Base-by-base conservation (phyloP, 257 asterid genomes). In the Salvia splendens region DNA sequence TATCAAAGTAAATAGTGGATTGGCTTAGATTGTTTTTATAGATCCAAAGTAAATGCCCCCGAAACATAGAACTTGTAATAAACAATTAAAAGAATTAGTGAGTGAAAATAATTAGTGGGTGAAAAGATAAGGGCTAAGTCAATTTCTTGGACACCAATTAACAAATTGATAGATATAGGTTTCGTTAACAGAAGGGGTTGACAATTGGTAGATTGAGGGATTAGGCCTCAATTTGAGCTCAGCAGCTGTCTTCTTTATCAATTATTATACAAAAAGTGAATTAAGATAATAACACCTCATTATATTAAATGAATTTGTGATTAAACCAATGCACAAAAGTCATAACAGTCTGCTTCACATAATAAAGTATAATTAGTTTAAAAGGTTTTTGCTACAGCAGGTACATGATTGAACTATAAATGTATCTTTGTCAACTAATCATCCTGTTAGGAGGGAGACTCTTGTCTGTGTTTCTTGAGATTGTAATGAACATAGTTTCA, bases 131-230 rank as follows among this genome's bases (percentile, higher is more conserved):
- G 78, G 76, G 67, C 67, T 50, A 78, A 82, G 88, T 84, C 82
- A 82, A 77, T 80, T 71, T 79, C 68, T 80, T 77, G 90, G 85
- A 80, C 80, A 75, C 79, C 73, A 69, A 70, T 75, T 33, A 67
- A 24, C 30, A 24, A 24, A 24, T 24, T 24, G 30, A 24, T 24
- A 67, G 69, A 65, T 61, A 62, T 56, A 67, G 75, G 73, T 33
- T 87, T 85, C 77, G 91, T 87, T 84, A 72, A 75, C 33, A 42
- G 49, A 36, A 70, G 65, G 85, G 81, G 91, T 84, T 87, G 91
- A 87, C 95, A 73, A 80, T 67, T 66, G 30, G 46, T 55, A 46
- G 53, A 71, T 60, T 61, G 72, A 52, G 74, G 77, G 81, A 81
- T 78, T 73, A 75, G 83, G 76, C 75, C 80, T 67, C 62, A 38